Evolutionary conservation across 2,329 filamentous ascomycete genomes (phyloP), one percentile per base, ranked within the genome.

Genomic region (Arthrobotrys sphaeroides): DNA sequence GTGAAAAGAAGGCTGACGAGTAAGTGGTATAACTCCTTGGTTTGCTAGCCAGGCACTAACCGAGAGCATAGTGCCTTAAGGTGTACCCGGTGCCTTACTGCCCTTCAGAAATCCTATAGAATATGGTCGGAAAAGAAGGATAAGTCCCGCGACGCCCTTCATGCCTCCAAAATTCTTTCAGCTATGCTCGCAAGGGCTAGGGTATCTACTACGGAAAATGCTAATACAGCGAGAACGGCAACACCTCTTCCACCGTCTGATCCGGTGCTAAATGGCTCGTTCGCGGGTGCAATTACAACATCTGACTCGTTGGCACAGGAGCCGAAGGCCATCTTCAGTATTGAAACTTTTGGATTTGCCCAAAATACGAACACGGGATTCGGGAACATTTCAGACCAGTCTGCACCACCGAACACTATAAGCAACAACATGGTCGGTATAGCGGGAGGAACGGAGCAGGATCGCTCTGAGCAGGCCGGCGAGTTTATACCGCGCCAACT

Each of bases 51-150:
- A 26, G 28, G 12, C 13, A 40, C 16, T 55, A 13, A 53, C 53
- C 28, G n/a, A 28, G 28, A 18, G 18, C 1, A 12, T 38, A 55
- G 53, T 20, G 24, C 40, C 18, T 20, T 33, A n/a, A n/a, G n/a
- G n/a, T 61, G 43, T 24, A 42, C 40, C 2, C 51, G 43, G 6
- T 66, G 61, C 33, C 43, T 83, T 2, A 79, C 80, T 28, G 80
- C 84, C 24, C 81, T 86, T 13, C 81, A 82, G 18, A 82, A 81
- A 36, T 83, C 83, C n/a, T 82, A 83, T 61, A 80, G 81, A 67
- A 83, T 85, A 73, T 86, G 84, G 85, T 80, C 81, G 7, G 81
- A 82, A 24, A 81, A 83, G 43, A 81, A 82, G 49, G 77, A 79
- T 33, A 77, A 77, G 26, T 85, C 84, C 10, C 79, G 80, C 49